Percentiles rank a stretch among this genome's conserved stretches.
Conservation (phyloP, 495 filamentous ascomycete species). For the Neurospora hispaniola region DNA sequence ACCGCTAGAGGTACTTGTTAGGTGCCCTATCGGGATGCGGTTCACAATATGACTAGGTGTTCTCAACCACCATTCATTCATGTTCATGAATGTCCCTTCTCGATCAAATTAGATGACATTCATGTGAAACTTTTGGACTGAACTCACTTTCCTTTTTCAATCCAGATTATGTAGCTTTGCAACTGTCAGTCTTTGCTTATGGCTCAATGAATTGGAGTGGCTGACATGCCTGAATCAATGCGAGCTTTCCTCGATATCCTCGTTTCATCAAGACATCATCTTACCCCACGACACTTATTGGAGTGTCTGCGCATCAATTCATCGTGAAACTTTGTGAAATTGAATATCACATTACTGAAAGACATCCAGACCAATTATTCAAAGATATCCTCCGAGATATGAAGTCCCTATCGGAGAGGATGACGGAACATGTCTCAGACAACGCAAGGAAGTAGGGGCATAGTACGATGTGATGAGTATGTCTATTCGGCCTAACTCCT, state of each 20-base stretch:
- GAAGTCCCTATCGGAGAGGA: not conserved
- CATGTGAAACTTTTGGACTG: not conserved
- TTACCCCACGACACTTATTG: not conserved
- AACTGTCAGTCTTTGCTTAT: not conserved
- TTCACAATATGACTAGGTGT: not conserved
- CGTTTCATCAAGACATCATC: not conserved
- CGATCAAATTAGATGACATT: not conserved
- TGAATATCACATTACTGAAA: not conserved
- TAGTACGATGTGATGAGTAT: not conserved
- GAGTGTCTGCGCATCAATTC: not conserved
- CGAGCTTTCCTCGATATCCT: not conserved
- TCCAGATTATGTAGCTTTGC: not conserved
- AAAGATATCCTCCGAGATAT: not conserved
- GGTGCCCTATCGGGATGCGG: not conserved
- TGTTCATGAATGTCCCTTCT: not conserved
- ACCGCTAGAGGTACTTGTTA: not conserved
- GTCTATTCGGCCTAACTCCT: not conserved
- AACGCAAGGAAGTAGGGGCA: not conserved
- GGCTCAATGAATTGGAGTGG: not conserved
- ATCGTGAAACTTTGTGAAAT: fast-evolving
- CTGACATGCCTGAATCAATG: not conserved
- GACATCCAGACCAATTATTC: not conserved
- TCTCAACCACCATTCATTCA: not conserved
- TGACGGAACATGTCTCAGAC: not conserved
- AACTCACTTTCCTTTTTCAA: not conserved